Evolutionary conservation across 768 basidiomycete genomes (phyloP).

Genomic region (Auriscalpium vulgare): DNA sequence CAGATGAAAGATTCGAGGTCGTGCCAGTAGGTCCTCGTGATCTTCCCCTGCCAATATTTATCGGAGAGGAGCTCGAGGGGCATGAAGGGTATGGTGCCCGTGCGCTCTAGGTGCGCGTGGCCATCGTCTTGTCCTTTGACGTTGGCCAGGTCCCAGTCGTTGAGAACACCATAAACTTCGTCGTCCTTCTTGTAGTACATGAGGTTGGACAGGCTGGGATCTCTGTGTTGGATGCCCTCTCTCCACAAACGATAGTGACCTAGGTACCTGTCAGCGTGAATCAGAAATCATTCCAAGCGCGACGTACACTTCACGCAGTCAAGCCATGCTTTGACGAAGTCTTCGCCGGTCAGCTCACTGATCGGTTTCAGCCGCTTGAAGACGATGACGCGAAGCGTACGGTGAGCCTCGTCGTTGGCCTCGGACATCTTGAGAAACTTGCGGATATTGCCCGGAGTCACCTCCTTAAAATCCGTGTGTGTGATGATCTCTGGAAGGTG

Average conservation of each 20-base stretch:
- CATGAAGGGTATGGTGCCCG: background rate
- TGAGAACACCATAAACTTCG: background rate
- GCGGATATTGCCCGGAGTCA: no score
- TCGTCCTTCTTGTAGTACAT: background rate
- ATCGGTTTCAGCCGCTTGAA: background rate
- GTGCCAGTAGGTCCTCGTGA: background rate
- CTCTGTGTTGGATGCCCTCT: background rate
- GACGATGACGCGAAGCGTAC: background rate
- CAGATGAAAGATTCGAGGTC: slow-evolving; percentile 1
- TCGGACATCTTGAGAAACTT: no score
- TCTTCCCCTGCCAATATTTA: background rate
- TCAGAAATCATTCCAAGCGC: background rate
- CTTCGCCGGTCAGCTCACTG: background rate
- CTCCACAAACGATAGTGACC: background rate
- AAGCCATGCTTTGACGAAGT: background rate
- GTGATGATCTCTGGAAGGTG: background rate
- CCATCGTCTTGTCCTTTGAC: background rate
- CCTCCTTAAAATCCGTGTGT: no score
- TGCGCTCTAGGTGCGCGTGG: background rate
- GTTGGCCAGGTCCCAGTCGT: background rate
- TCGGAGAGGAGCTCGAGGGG: background rate
- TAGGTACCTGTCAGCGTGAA: background rate
- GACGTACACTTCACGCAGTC: background rate
- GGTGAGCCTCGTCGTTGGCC: background rate
- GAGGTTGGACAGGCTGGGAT: background rate